Base-by-base conservation (phyloP, 2,329 filamentous ascomycete genomes). In the Neofusicoccum umdonicola region DNA sequence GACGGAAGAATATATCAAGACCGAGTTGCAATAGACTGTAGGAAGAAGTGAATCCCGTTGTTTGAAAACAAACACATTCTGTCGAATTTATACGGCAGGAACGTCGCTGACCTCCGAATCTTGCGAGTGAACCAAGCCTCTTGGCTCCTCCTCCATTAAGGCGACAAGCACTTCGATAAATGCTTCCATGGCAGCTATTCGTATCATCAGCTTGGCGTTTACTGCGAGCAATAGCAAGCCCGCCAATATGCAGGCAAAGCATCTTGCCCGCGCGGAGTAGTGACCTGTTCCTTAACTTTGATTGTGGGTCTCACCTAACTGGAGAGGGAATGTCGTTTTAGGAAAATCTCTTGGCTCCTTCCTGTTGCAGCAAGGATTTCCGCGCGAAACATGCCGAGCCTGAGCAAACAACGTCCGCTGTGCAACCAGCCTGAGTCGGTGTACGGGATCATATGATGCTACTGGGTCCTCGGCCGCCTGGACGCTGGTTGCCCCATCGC, bases 101-200 rank as follows among this genome's bases (percentile, higher is more conserved):
- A 37, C n/a, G 27, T 60, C 56, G 56, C 56, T 60, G 56, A 34
- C 41, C 42, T 60, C 56, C 56, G 56, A 60, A 37, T 27, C 41
- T 37, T 47, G 42, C 31, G 17, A 37, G 2, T 47, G 13, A 12
- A 19, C 56, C 56, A 60, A 60, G 56, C 13, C 56, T 60, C 56
- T 60, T 60, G 56, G 56, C 56, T 60, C 56, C 56, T 60, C 56
- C 56, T 60, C 12, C 41, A 60, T 60, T 22, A 13, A 60, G 56
- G 56, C n/a, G 56, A 34, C 42, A 47, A 60, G 41, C 42, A 15
- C 22, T 44, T 13, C 22, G n/a, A 22, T 47, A 37, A 27, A 60
- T 60, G 56, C 56, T 60, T 60, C 52, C 56, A 60, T 31, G 17
- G 42, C 31, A 4, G n/a, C 31, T 47, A 4, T 45, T 60, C 41